phyloP scores from a whole-genome alignment of 2,329 filamentous ascomycete species.

The Sporothrix humicola region DNA sequence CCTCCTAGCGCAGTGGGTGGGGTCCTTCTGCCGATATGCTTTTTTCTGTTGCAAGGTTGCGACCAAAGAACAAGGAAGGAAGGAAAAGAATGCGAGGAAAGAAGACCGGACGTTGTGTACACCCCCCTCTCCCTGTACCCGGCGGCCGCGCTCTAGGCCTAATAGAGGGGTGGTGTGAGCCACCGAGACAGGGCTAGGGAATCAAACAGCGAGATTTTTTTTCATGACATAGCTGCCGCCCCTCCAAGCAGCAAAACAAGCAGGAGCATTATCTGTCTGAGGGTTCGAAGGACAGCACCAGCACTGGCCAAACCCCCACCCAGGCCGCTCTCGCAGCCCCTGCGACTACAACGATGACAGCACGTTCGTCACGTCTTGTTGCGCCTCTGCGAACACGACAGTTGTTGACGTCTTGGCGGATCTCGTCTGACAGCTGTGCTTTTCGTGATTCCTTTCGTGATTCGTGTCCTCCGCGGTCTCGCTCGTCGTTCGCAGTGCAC shows the following conservation, averaged over 20 bases:
- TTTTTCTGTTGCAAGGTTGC: not conserved
- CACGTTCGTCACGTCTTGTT: constrained; percentile 9
- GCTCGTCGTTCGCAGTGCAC: not conserved
- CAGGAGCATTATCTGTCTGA: not conserved
- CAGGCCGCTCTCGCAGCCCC: constrained; percentile 1
- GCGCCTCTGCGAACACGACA: constrained; percentile 18
- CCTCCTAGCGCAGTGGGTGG: constrained; percentile 16
- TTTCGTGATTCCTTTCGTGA: not conserved
- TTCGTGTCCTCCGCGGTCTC: constrained; percentile 2
- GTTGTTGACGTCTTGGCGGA: not conserved
- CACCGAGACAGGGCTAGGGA: constrained; percentile 22
- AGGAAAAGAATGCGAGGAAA: not conserved
- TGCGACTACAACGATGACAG: not conserved
- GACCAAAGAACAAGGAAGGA: not conserved
- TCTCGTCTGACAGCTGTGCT: not conserved
- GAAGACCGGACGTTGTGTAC: not conserved
- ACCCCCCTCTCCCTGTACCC: not conserved
- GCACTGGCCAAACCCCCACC: not conserved
- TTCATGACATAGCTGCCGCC: constrained; percentile 9
- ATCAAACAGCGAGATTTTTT: constrained; percentile 26
- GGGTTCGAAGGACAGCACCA: not conserved
- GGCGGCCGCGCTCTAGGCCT: constrained; percentile 19
- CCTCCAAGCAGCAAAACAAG: not conserved
- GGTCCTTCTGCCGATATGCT: not conserved
- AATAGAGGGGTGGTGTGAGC: constrained; percentile 13